These are phyloP conservation scores for Lathyrus oleraceus DNA, from an alignment of 306 rosid genomes.

Conservation along the genomic window DNA sequence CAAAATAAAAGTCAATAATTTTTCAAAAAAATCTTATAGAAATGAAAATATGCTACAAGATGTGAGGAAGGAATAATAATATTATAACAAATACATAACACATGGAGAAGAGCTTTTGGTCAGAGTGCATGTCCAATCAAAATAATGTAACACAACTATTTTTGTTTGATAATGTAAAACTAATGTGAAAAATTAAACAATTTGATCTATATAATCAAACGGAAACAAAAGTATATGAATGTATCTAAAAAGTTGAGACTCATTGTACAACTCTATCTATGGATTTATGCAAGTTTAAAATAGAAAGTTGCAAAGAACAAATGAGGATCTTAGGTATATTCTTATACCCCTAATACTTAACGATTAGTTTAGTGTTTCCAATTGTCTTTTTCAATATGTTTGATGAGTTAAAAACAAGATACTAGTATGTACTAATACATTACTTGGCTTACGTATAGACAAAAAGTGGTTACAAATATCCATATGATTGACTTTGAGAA, in stretches of 20 bases:
- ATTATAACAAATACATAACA: neutral
- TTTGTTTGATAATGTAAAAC: neutral
- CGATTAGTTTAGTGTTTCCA: neutral
- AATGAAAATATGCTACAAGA: neutral
- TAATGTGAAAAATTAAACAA: neutral
- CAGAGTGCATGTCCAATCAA: conserved; percentile 23
- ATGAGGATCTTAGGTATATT: conserved; percentile 34
- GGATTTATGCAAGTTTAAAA: neutral
- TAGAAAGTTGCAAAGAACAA: neutral
- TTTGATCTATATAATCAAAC: neutral
- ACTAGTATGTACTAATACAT: no score
- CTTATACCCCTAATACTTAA: conserved; percentile 9
- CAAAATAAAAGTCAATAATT: no score
- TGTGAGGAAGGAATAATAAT: neutral
- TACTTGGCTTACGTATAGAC: conserved; percentile 20
- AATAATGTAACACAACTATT: neutral
- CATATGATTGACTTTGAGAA: conserved; percentile 8
- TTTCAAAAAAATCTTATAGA: neutral
- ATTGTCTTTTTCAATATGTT: conserved; percentile 36
- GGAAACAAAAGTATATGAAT: conserved; percentile 37
- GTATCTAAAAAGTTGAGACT: conserved; percentile 12
- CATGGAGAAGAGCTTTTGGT: conserved; percentile 3
- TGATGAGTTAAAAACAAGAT: neutral
- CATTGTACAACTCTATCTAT: conserved; percentile 25
- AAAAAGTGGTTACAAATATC: conserved; percentile 28